Percentiles rank a stretch among this genome's conserved stretches.
Conservation (phyloP, 1,284 basidiomycete species). For the Pascua guehoae region DNA sequence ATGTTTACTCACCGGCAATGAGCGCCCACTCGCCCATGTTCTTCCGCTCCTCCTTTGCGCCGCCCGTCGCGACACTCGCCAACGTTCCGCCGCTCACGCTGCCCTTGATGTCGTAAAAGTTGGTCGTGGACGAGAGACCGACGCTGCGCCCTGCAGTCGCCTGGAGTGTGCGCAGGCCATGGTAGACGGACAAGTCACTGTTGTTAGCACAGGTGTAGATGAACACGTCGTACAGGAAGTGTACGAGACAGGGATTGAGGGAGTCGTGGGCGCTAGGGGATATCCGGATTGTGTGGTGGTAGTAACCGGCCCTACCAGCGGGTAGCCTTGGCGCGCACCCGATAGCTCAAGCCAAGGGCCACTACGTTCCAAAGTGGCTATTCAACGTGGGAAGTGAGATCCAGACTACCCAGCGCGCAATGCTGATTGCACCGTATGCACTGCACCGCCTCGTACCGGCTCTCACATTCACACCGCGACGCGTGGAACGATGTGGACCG, state of each 20-base stretch:
- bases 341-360: too few relatives aligned
- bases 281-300: too few relatives aligned
- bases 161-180: conserved; percentile 53
- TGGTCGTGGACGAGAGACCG: conserved; percentile 49
- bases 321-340: too few relatives aligned
- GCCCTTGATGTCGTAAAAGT: conserved; percentile 57
- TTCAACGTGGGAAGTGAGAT: too few relatives aligned
- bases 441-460: too few relatives aligned
- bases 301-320: too few relatives aligned
- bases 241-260: neutral
- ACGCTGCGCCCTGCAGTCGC: conserved; percentile 40
- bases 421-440: too few relatives aligned
- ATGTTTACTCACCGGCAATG: conserved; percentile 8
- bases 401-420: too few relatives aligned
- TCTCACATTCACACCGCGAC: too few relatives aligned
- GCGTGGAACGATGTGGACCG: too few relatives aligned
- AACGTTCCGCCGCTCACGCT: conserved; percentile 69
- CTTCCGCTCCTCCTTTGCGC: conserved; percentile 39
- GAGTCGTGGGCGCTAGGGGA: neutral
- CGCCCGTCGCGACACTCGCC: conserved; percentile 54
- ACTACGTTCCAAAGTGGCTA: too few relatives aligned
- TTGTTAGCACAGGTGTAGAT: neutral
- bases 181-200: conserved; percentile 59
- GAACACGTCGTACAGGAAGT: neutral
- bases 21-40: conserved; percentile 45